These are phyloP conservation scores for Ogataea methanolica DNA, from an alignment of 805 yeast genomes.

Conservation along the genomic window DNA sequence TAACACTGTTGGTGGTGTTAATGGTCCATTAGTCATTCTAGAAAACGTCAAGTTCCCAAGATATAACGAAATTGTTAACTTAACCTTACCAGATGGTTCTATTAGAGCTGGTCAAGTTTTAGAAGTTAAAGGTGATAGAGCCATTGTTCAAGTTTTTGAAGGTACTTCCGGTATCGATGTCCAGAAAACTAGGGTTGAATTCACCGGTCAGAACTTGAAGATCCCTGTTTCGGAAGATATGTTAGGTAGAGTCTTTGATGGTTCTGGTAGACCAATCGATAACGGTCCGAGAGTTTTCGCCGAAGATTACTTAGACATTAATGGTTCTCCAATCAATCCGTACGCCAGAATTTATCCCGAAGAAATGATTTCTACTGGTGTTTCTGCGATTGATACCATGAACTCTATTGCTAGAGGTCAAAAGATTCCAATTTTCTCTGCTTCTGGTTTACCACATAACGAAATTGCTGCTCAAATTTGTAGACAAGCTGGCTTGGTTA, in stretches of 20 bases:
- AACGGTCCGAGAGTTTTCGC: slow-evolving; percentile 98
- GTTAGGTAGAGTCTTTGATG: slow-evolving; percentile 97
- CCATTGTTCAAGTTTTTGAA: slow-evolving; percentile 97
- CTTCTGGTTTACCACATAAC: slow-evolving; percentile 98
- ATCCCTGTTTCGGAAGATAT: slow-evolving; percentile 96
- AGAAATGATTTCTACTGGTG: slow-evolving; percentile 99
- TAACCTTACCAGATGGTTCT: slow-evolving; percentile 94
- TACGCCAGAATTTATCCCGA: slow-evolving; percentile 98
- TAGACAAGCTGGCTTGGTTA: slow-evolving; percentile 98
- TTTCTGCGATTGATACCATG: slow-evolving; percentile 98
- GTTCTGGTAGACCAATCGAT: slow-evolving; percentile 98
- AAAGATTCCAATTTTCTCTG: slow-evolving; percentile 98
- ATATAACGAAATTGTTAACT: slow-evolving; percentile 92
- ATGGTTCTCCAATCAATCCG: slow-evolving; percentile 98
- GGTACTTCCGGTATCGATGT: slow-evolving; percentile 99
- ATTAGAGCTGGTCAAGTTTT: slow-evolving; percentile 95
- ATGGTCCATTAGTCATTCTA: slow-evolving; percentile 93
- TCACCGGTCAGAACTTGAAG: slow-evolving; percentile 90
- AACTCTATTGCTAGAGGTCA: slow-evolving; percentile 99
- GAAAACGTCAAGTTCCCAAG: slow-evolving; percentile 86
- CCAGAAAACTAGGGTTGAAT: slow-evolving; percentile 94
- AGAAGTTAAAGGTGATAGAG: slow-evolving; percentile 95
- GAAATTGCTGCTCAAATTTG: slow-evolving; percentile 99
- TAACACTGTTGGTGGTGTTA: slow-evolving; percentile 97
- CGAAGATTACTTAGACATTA: slow-evolving; percentile 96